Base-by-base conservation (phyloP, 1,284 basidiomycete species). In the Leccinum solheimii region DNA sequence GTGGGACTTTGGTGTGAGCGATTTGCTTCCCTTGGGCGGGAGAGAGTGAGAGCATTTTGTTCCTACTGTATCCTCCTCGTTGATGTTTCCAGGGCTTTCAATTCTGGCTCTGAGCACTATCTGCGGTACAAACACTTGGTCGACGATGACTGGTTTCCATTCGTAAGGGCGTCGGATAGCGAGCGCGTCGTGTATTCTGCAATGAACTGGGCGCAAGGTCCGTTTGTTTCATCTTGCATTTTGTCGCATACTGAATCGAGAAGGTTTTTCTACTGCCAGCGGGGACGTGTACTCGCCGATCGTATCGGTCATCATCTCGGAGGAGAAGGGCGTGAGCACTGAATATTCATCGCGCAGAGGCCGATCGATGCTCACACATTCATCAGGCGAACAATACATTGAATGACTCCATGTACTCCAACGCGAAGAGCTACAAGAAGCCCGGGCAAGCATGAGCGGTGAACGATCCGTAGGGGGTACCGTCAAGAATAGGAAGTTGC, bases 201-300 rank as follows among this genome's bases (percentile, higher is more conserved):
- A 0, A 77, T 73, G 3, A 91, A 91, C 67, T 93, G 91, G 90
- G 86, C 86, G 48, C 72, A 78, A 75, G 86, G 90, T 88, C 53
- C 21, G 73, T 57, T 3, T 51, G 34, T 45, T 0, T 10, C 3
- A 19, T 38, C 14, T 7, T 19, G 3, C 19, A 36, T 55, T 48
- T 10, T 32, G 36, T 50, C 30, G 3, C 19, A 52, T 9, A 27
- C 19, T 49, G 14, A 23, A 19, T 52, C 36, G 38, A 45, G 13
- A 62, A 86, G 87, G 87, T 0, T 87, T 89, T 67, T 77, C 83
- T 3, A 58, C 67, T 54, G 82, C 82, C 3, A 84, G 79, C 60
- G 66, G 74, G 50, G 61, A 75, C 36, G 59, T 67, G 3, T 80
- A 78, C 64, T 73, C 71, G 5, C 83, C 86, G 0, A 67, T 66